Evolutionary conservation across 2,329 filamentous ascomycete species (phyloP).

Genomic region (Botrytis fabae): DNA sequence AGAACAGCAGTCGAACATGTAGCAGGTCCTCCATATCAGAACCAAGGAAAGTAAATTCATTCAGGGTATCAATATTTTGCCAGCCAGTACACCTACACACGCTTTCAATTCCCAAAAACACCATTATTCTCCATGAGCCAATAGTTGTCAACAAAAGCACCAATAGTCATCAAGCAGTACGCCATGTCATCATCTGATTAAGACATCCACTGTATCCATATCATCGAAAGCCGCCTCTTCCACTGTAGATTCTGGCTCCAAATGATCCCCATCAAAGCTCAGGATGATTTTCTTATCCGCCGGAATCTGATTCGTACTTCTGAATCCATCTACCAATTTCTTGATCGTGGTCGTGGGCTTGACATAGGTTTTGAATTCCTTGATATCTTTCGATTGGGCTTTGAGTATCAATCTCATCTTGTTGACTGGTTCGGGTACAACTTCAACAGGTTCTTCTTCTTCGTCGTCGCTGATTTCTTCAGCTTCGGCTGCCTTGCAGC

Average conservation of each 20-base stretch:
- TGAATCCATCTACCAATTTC: constrained; percentile 63
- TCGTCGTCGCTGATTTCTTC: constrained; percentile 31
- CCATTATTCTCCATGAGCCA: not conserved
- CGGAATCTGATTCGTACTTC: constrained; percentile 52
- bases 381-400: constrained; percentile 47
- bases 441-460: constrained; percentile 32
- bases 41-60: not conserved
- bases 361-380: constrained; percentile 53
- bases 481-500: constrained; percentile 24
- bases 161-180: not conserved
- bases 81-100: not conserved
- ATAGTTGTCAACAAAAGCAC: not conserved
- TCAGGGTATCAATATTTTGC: constrained; percentile 15
- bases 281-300: constrained; percentile 58
- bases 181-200: constrained; percentile 31
- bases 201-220: constrained; percentile 72
- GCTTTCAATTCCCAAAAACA: not conserved
- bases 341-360: constrained; percentile 58
- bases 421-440: not conserved
- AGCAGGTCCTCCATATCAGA: not conserved
- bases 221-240: constrained; percentile 71
- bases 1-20: not conserved
- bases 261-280: constrained; percentile 72
- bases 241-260: constrained; percentile 62
- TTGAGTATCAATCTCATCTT: constrained; percentile 56